Evolutionary conservation across 1,139 yeast genomes (phyloP).

Genomic region (Geotrichum bryndzae): DNA sequence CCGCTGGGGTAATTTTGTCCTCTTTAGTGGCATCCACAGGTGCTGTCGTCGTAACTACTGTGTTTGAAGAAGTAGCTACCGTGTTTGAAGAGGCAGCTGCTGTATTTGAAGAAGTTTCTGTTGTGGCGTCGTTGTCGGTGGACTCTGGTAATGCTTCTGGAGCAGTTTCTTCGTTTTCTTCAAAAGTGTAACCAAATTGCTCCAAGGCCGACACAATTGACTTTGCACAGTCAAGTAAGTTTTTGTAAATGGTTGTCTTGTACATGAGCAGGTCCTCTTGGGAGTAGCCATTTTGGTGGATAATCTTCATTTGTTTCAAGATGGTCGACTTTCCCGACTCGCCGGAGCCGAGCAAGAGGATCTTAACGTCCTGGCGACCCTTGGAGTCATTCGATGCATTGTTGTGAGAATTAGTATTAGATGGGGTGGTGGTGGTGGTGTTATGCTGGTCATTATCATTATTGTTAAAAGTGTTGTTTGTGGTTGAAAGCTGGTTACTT

Average conservation of each 20-base stretch:
- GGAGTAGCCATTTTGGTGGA: slow-evolving; percentile 64
- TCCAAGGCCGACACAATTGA: slow-evolving; percentile 52
- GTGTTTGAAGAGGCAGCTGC: neutral
- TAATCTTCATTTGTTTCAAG: slow-evolving; percentile 68
- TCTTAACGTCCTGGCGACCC: slow-evolving; percentile 43
- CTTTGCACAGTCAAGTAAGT: slow-evolving; percentile 58
- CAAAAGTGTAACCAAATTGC: slow-evolving; percentile 22
- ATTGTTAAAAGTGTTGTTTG: neutral
- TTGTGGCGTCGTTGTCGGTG: neutral
- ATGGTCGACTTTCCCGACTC: slow-evolving; percentile 74
- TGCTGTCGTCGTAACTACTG: neutral
- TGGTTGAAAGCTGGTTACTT: neutral
- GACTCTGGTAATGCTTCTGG: neutral
- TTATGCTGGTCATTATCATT: neutral
- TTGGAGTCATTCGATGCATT: slow-evolving; percentile 1
- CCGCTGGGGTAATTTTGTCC: slow-evolving; percentile 19
- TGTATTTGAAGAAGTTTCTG: neutral
- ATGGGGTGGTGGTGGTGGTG: neutral
- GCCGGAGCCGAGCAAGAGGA: slow-evolving; percentile 64
- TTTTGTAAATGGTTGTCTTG: slow-evolving; percentile 61
- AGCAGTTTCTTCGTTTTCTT: neutral
- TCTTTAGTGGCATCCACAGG: neutral
- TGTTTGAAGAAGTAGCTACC: neutral
- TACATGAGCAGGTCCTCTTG: slow-evolving; percentile 57
- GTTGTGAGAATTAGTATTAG: neutral